Base-by-base conservation (phyloP, 2,329 filamentous ascomycete species). In the Cordyceps cateniannulata region DNA sequence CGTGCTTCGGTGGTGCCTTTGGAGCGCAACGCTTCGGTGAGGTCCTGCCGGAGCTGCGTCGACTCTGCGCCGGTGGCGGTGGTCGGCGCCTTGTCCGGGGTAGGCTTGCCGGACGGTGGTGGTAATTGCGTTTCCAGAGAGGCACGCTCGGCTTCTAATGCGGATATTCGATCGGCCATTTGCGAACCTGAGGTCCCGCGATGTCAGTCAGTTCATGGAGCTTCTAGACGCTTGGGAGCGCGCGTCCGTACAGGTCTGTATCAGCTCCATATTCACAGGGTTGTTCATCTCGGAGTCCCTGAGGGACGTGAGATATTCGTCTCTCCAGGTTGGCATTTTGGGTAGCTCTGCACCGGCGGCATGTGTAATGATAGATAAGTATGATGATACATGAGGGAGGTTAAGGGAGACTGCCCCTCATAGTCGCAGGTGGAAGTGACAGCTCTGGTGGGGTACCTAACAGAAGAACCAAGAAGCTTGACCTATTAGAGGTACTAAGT, bases 291-390 rank as follows among this genome's bases (percentile, higher is more conserved):
- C 82, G 68, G 91, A 90, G 68, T 88, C 86, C 66, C 85, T 82
- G 65, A 98, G 80, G 65, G 88, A 88, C 63, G 84, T 79, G 64
- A 90, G 80, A 73, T 96, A 97, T 69, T 96, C 89, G 66, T 90
- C 86, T 69, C 87, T 84, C 90, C 93, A 96, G 77, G 83, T 84
- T 65, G 85, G 81, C 81, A 83, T 83, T 51, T 59, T 45, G 12
- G 22, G 12, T n/a, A 18, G 16, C 25, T 48, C 9, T 22, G 16
- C 14, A 16, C 14, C 35, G 32, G 16, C 32, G 8, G 50, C 20
- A 25, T 22, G 42, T 24, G 20, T 24, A 24, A 20, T 42, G 50
- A 18, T 7, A 42, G 42, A 25, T 9, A 32, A n/a, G 12, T 9
- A 16, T 29, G 25, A 12, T n/a, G 24, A 22, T 20, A 35, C 49